Evolutionary conservation across 768 basidiomycete genomes (phyloP).

Genomic region (Suillus weaverae): DNA sequence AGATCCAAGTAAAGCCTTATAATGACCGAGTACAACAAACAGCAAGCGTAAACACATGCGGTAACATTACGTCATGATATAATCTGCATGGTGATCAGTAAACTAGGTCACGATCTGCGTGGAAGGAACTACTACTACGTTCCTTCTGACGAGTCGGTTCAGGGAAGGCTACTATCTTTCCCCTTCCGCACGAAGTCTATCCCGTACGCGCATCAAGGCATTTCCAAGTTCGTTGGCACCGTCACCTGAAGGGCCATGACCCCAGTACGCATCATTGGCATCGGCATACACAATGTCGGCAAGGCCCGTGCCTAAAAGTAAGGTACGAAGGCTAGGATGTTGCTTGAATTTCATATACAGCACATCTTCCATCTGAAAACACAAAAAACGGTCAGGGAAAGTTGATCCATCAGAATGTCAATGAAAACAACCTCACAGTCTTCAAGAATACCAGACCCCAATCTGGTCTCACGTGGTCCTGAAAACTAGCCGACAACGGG

Average conservation of each 20-base stretch:
- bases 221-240: conserved; percentile 68
- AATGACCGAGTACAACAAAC: background rate
- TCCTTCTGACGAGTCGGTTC: background rate
- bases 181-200: conserved; percentile 39
- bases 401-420: conserved; percentile 7
- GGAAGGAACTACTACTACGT: background rate
- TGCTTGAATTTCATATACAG: conserved; percentile 69
- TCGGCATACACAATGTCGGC: conserved; percentile 55
- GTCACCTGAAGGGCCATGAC: conserved; percentile 48
- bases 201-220: conserved; percentile 55
- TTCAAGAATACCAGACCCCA: conserved; percentile 56
- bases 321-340: conserved; percentile 54
- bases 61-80: conserved; percentile 1
- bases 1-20: background rate
- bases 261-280: conserved; percentile 62
- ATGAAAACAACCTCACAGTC: conserved; percentile 34
- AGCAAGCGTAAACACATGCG: background rate
- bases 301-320: conserved; percentile 55
- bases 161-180: conserved; percentile 10
- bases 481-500: conserved; percentile 32
- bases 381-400: background rate
- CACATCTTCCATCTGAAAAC: conserved; percentile 64
- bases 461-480: conserved; percentile 46
- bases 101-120: no score
- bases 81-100: background rate